Evolutionary conservation across 768 basidiomycete genomes (phyloP), one percentile per base, ranked within the genome.

Genomic region (Tylopilus felleus): DNA sequence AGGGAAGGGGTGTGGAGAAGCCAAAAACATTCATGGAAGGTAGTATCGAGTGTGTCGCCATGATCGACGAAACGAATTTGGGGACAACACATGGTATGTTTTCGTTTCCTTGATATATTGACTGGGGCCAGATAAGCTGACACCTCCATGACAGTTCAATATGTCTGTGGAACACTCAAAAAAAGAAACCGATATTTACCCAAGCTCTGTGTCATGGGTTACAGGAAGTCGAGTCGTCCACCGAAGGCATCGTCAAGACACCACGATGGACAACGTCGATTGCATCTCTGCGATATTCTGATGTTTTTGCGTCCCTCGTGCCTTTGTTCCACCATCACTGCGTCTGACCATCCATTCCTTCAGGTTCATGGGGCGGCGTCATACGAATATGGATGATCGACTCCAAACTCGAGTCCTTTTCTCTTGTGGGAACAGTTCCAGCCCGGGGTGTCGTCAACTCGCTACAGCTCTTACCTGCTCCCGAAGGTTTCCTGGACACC

Each of bases 111-210:
- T 56, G 38, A 23, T 16, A 8, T 49, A 17, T 36, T 48, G 29
- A 23, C 50, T 21, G 27, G 8, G 22, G 17, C 6, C 35, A 41
- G 52, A 28, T 40, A n/a, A 22, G 9, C 51, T 52, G 22, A 62
- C 12, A 27, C 12, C 36, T 16, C 9, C 13, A 8, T 23, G 25
- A 31, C 57, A 56, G 95, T 0, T 88, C 94, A n/a, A 85, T 99
- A 65, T 90, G 82, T 56, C 79, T 99, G 5, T 99, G 96, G 94
- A 83, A 80, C 28, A 97, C 84, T 10, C 80, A 81, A 56, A 96
- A 93, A 79, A 98, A 98, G 77, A 98, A 98, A 71, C 93, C 97
- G 0, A 74, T 96, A 41, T 97, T 90, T 71, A 91, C 87, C 0
- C 83, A 88, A 53, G 78, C 87, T 7, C 74, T 98, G 42, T 90